Base-by-base conservation (phyloP, 176 grass and related monocot genomes). In the Carex littledalei region DNA sequence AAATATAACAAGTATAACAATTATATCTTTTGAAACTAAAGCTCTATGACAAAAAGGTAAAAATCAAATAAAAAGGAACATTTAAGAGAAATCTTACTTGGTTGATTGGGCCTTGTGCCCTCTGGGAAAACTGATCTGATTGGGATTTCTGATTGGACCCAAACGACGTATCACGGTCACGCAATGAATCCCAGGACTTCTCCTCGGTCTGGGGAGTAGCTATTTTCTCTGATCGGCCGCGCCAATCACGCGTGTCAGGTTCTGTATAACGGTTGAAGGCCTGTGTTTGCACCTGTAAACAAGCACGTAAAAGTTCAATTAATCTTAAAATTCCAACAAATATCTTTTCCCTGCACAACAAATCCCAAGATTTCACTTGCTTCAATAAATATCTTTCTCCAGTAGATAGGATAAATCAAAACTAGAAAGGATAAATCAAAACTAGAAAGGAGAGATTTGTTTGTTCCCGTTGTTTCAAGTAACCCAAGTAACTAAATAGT, bases 191-290 rank as follows among this genome's bases (percentile, higher is more conserved):
- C 97, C 97, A 99, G 11, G 96, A 94, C 82, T 92, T 91, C 84
- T 94, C 93, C 64, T 95, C 93, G 65, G 41, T 74, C 84, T 34
- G 61, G n/a, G 81, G 79, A 21, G 82, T 22, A 17, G 88, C 71
- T 20, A 75, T 62, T 81, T 87, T 90, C 63, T 71, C 87, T 59
- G 90, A 84, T 26, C 91, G 93, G 71, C 85, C 85, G 82, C 90
- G 96, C 96, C 96, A 99, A 78, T 95, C 93, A 89, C 93, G 91
- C 49, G 79, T 91, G 47, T 99, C 96, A 67, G 91, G 85, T 84
- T 95, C 93, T 55, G 84, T 75, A 86, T 94, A 99, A 18, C 90
- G 89, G 88, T 85, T 92, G 1, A 86, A 84, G 26, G 86, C 9
- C 86, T 84, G 95, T 35, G 65, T 34, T 92, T 87, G 86, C 65